Conservation (phyloP, 805 yeast species). For the Candida qinlingensis region DNA sequence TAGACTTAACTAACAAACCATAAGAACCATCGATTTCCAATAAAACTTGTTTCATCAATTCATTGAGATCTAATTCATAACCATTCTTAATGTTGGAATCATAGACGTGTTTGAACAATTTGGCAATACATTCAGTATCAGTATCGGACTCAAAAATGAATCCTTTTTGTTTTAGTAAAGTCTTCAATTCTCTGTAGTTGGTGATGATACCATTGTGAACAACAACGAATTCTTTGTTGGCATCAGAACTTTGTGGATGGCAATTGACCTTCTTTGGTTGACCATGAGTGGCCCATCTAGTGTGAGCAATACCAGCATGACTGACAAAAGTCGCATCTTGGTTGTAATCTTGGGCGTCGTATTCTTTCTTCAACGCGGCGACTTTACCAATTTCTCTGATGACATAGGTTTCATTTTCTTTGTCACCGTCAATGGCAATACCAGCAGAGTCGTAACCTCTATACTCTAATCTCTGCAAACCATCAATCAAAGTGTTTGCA, state of each 20-base stretch:
- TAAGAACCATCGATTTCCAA: slow-evolving; percentile 96
- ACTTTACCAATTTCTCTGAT: slow-evolving; percentile 92
- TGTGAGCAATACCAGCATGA: slow-evolving; percentile 97
- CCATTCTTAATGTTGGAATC: slow-evolving; percentile 72
- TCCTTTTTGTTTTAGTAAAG: slow-evolving; percentile 76
- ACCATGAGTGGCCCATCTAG: slow-evolving; percentile 99
- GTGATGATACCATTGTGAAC: slow-evolving; percentile 99
- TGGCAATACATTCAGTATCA: slow-evolving; percentile 97
- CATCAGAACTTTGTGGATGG: slow-evolving; percentile 94
- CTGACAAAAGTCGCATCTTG: slow-evolving; percentile 62
- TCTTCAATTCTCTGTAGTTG: slow-evolving; percentile 86
- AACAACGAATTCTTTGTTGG: slow-evolving; percentile 74
- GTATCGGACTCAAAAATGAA: slow-evolving; percentile 84
- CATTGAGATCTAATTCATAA: slow-evolving; percentile 78
- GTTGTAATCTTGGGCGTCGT: slow-evolving; percentile 46
- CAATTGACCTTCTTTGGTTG: slow-evolving; percentile 81
- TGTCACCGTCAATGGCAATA: slow-evolving; percentile 89
- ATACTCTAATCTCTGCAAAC: slow-evolving; percentile 84
- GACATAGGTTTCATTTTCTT: slow-evolving; percentile 61
- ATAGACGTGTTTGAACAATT: slow-evolving; percentile 84
- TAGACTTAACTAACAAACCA: slow-evolving; percentile 88
- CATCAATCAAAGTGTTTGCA: slow-evolving; percentile 82
- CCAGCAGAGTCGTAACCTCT: slow-evolving; percentile 99
- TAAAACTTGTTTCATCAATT: slow-evolving; percentile 86
- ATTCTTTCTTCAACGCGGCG: slow-evolving; percentile 64